Percentiles rank a stretch among this genome's conserved stretches.
These are phyloP conservation scores for Rhizoclosmatium globosum DNA, from an alignment of 192 early-diverging fungal genomes.

Conservation along the genomic window DNA sequence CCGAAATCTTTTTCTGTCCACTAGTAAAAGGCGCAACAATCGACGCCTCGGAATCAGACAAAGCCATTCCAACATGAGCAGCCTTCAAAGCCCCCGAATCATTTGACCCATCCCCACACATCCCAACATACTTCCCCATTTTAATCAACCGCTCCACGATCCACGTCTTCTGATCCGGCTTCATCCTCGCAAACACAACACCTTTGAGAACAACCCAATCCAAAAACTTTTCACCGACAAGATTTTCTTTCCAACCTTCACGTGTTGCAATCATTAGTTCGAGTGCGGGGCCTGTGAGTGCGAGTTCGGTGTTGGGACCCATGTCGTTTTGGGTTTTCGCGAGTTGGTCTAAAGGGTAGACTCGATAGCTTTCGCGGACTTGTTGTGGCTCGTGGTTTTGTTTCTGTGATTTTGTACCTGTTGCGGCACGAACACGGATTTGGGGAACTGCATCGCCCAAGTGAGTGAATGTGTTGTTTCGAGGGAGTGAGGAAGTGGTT, in stretches of 20 bases:
- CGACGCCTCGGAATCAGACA: conserved; percentile 84
- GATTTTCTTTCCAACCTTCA: conserved; percentile 38
- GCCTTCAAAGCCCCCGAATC: conserved; percentile 87
- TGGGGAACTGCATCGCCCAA: neutral
- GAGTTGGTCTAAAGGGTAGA: conserved; percentile 35
- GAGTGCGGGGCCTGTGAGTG: conserved; percentile 76
- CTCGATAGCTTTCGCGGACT: conserved; percentile 25
- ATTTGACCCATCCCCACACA: conserved; percentile 91
- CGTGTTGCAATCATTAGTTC: conserved; percentile 53
- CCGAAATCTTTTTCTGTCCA: conserved; percentile 59
- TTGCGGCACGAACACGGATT: conserved; percentile 31
- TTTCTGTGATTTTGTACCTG: neutral
- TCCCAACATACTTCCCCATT: conserved; percentile 73
- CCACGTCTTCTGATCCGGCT: conserved; percentile 79
- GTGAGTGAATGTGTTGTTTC: neutral
- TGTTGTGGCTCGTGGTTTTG: neutral
- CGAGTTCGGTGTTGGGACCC: conserved; percentile 60
- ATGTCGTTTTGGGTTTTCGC: conserved; percentile 26
- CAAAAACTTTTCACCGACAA: conserved; percentile 40
- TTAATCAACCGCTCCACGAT: conserved; percentile 77
- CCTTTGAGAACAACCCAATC: conserved; percentile 65
- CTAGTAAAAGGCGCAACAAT: conserved; percentile 89
- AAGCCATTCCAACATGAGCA: conserved; percentile 84
- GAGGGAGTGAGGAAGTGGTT: neutral
- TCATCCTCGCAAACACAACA: conserved; percentile 79